A percentile compares a stretch with the other conserved stretches of the same genome.
phyloP scores from a whole-genome alignment of 768 basidiomycete species.

The Gymnopilus junonius region DNA sequence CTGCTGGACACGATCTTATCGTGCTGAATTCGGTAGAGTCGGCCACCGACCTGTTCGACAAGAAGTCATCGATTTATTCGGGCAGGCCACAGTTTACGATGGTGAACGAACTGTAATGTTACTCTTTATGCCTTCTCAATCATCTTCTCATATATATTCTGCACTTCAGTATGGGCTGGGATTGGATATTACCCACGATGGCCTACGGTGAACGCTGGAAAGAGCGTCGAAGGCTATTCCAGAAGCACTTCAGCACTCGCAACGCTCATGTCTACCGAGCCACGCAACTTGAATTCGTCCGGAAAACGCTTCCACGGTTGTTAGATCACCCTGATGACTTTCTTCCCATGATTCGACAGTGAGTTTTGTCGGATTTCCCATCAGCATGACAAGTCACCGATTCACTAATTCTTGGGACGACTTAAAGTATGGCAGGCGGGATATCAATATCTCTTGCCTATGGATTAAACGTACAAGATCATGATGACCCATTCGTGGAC shows the following conservation, averaged over 20 bases:
- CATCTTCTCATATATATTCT: background rate
- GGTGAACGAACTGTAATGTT: conserved; percentile 8
- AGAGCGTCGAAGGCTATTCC: background rate
- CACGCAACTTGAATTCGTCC: background rate
- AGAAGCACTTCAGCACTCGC: background rate
- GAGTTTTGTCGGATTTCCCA: background rate
- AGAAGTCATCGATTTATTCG: conserved; percentile 18
- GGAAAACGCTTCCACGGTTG: background rate
- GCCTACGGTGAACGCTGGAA: conserved; percentile 3
- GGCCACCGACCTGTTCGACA: conserved; percentile 23
- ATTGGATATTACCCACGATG: background rate
- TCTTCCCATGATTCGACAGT: conserved; percentile 3
- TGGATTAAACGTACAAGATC: background rate
- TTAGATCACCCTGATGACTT: background rate
- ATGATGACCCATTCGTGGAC: background rate
- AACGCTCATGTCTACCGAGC: background rate
- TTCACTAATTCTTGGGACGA: background rate
- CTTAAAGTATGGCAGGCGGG: background rate
- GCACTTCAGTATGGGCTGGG: background rate
- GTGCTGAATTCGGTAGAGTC: conserved; percentile 15
- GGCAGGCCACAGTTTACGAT: conserved; percentile 6
- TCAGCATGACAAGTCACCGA: background rate
- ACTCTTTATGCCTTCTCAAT: background rate
- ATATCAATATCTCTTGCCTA: background rate
- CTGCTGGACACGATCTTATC: conserved; percentile 12